Evolutionary conservation across 1,139 yeast species (phyloP).

Genomic region (Fermentozyma sake): DNA sequence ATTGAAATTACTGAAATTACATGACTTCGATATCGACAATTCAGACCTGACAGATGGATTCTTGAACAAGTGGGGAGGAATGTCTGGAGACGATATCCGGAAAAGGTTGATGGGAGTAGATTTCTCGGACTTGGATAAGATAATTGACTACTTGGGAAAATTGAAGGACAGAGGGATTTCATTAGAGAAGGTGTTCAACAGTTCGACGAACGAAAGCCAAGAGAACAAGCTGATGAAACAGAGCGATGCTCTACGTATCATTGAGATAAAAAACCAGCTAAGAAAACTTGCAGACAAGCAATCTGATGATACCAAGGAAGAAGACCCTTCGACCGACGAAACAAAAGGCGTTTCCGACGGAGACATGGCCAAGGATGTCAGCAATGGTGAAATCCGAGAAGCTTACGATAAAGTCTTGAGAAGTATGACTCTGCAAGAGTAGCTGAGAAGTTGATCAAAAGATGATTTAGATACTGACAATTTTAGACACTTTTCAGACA

Average conservation of each 20-base stretch:
- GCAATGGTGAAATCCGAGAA: conserved; percentile 32
- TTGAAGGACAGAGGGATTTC: conserved; percentile 51
- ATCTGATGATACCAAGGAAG: conserved; percentile 5
- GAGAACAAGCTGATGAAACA: conserved; percentile 6
- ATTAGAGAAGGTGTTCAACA: conserved; percentile 46
- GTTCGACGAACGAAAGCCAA: conserved; percentile 9
- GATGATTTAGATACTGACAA: too few species aligned
- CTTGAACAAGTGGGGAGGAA: conserved; percentile 17
- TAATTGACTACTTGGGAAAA: conserved; percentile 45
- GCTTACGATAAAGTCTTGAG: conserved; percentile 52
- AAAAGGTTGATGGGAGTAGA: conserved; percentile 41
- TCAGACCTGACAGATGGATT: conserved; percentile 7
- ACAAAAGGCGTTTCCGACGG: conserved; percentile 9
- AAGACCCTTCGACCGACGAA: too few species aligned
- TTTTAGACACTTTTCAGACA: too few species aligned
- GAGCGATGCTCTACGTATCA: conserved; percentile 12
- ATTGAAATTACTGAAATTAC: conserved; percentile 30
- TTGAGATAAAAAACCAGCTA: conserved; percentile 17
- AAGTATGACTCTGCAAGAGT: conserved; percentile 18
- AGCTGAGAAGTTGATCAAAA: too few species aligned
- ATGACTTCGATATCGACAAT: conserved; percentile 20
- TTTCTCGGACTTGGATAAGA: conserved; percentile 49
- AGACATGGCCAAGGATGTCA: conserved; percentile 8
- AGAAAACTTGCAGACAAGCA: conserved; percentile 1
- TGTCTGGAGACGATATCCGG: conserved; percentile 53